A percentile compares a stretch with the other conserved stretches of the same genome.
Evolutionary conservation across 2,329 filamentous ascomycete genomes (phyloP).

Genomic region (Claviceps africana): DNA sequence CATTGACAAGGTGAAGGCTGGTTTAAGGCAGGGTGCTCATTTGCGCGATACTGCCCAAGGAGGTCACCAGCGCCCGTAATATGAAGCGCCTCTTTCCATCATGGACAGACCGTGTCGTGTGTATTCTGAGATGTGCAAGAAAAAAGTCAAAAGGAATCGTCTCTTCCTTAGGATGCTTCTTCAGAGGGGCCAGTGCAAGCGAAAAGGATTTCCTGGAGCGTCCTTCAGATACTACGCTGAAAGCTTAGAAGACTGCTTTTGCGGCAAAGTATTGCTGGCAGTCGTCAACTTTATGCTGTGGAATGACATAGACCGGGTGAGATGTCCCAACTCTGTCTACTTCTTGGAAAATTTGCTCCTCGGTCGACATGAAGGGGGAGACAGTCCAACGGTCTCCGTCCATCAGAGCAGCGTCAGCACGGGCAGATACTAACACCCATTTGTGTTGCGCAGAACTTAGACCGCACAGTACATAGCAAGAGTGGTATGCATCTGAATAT

Average conservation of each 20-base stretch:
- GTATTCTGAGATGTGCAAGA: background rate
- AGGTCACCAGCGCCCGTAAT: background rate
- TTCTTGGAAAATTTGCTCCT: constrained; percentile 52
- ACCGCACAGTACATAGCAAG: constrained; percentile 79
- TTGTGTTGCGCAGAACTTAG: constrained; percentile 69
- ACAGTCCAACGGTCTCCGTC: constrained; percentile 30
- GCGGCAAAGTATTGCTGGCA: constrained; percentile 51
- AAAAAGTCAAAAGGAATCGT: background rate
- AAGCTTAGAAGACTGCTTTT: constrained; percentile 40
- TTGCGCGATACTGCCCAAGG: background rate
- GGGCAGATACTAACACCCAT: constrained; percentile 31
- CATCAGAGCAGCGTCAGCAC: constrained; percentile 19
- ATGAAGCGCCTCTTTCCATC: background rate
- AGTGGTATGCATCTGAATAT: constrained; percentile 77
- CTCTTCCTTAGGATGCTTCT: background rate
- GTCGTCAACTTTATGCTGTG: constrained; percentile 51
- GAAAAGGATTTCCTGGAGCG: background rate
- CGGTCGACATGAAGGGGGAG: constrained; percentile 36
- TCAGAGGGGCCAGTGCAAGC: no score
- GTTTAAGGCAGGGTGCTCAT: background rate
- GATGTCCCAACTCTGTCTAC: constrained; percentile 54
- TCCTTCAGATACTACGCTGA: background rate
- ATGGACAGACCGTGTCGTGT: background rate
- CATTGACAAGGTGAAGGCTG: background rate
- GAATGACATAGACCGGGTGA: constrained; percentile 78